These are phyloP conservation scores for Flaveria ramosissima DNA, from an alignment of 129 eudicot genomes.

Conservation along the genomic window DNA sequence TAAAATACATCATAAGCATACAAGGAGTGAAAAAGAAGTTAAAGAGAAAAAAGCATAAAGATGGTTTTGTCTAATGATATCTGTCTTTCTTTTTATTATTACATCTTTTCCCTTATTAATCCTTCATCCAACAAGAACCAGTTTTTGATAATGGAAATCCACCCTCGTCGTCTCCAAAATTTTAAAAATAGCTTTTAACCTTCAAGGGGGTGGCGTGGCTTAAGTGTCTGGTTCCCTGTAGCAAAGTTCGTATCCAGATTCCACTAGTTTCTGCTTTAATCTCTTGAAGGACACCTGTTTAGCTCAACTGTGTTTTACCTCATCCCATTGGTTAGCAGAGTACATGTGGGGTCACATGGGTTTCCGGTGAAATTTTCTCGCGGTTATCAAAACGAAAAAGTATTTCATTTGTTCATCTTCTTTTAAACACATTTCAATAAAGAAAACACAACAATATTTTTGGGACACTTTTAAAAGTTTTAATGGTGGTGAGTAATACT, in stretches of 20 bases:
- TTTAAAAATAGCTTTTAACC: neutral
- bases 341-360: no score
- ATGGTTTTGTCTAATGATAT: slow-evolving; percentile 36
- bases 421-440: neutral
- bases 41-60: slow-evolving; percentile 38
- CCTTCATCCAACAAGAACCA: slow-evolving; percentile 25
- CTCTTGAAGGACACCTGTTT: neutral
- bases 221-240: neutral
- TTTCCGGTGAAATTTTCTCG: neutral
- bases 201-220: neutral
- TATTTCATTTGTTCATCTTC: neutral
- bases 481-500: neutral
- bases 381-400: neutral
- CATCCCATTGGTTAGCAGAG: neutral
- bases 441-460: slow-evolving; percentile 7
- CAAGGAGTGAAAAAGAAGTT: slow-evolving; percentile 45
- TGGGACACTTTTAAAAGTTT: neutral
- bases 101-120: slow-evolving; percentile 27
- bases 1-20: slow-evolving; percentile 34
- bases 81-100: slow-evolving; percentile 43
- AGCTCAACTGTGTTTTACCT: neutral
- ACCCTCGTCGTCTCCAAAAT: neutral
- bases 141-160: neutral
- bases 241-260: neutral
- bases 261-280: neutral